Base-by-base conservation (phyloP, 1,284 basidiomycete genomes). In the Moesziomyces sp. region DNA sequence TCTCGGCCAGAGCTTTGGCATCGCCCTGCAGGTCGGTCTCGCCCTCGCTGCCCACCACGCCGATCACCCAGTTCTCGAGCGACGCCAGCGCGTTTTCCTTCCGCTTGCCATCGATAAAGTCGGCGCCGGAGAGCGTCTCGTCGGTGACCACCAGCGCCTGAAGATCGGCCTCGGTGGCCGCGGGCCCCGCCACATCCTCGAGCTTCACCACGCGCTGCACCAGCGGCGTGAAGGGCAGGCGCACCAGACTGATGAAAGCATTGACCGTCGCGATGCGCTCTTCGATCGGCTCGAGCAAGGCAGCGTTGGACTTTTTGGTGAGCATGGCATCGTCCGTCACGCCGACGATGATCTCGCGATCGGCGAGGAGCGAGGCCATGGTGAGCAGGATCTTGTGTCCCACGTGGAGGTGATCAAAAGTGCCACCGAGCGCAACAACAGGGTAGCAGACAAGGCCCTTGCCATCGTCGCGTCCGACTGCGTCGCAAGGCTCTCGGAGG, bases 381-480 rank as follows among this genome's bases (percentile, higher is more conserved):
- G 93, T 93, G 6, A 99, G 88, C 40, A 99, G 88, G 64, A 99
- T 95, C 86, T 98, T 98, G 87, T 99, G 96, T 0, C 96, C 96
- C 1, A 94, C 90, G 83, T 99, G 96, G 18, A 99, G 88, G 83
- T 99, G 97, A 85, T 99, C 96, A 84, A 99, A 99, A 0, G 96
- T 99, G 11, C 91, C 91, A 26, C 91, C 91, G 10, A 91, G 74
- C 80, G 87, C 87, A 3, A 72, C 74, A 9, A 71, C 75, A 11
- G 56, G 64, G 35, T 70, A 74, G 47, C 45, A 46, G 18, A 16
- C 50, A 11, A 69, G 23, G 3, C 61, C 71, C 42, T 64, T 65
- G 21, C 58, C 61, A 40, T 74, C 71, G 40, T 68, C 71, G 23
- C 55, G 46, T 18, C 60, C 71, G 18, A 64, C 55, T 1, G 52